Evolutionary conservation across 108 stramenopile species (phyloP).

Genomic region (Skeletonema tropicum): DNA sequence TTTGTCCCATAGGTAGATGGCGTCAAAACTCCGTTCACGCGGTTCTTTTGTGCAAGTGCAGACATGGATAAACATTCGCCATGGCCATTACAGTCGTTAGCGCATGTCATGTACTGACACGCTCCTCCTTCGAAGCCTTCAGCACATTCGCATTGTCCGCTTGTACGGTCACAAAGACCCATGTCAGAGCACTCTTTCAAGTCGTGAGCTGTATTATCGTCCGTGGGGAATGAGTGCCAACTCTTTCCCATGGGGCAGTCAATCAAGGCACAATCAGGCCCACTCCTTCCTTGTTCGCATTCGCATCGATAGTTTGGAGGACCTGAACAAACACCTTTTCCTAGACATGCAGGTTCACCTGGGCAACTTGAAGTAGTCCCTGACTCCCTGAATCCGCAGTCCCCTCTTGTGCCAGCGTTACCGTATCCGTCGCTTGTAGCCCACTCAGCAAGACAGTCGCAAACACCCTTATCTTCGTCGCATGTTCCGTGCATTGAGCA

Average conservation of each 20-base stretch:
- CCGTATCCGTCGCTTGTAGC: slow-evolving; percentile 72
- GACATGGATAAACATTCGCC: slow-evolving; percentile 76
- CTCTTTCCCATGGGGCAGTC: slow-evolving; percentile 57
- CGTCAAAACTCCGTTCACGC: slow-evolving; percentile 61
- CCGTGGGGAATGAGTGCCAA: slow-evolving; percentile 56
- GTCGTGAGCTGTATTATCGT: slow-evolving; percentile 54
- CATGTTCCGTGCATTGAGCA: slow-evolving; percentile 72
- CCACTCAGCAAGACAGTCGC: slow-evolving; percentile 57
- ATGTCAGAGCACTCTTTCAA: slow-evolving; percentile 70
- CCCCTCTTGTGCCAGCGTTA: slow-evolving; percentile 60
- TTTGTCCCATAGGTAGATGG: slow-evolving; percentile 56
- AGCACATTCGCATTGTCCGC: slow-evolving; percentile 71
- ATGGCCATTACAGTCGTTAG: slow-evolving; percentile 56
- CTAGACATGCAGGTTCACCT: slow-evolving; percentile 48
- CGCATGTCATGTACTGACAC: slow-evolving; percentile 73
- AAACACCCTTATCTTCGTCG: slow-evolving; percentile 47
- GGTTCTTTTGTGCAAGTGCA: slow-evolving; percentile 51
- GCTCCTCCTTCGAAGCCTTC: slow-evolving; percentile 74
- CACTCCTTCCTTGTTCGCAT: slow-evolving; percentile 71
- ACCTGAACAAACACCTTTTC: slow-evolving; percentile 56
- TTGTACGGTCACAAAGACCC: slow-evolving; percentile 61
- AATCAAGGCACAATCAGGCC: slow-evolving; percentile 78
- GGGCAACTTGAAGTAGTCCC: slow-evolving; percentile 45
- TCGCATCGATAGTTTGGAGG: slow-evolving; percentile 63
- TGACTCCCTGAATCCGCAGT: slow-evolving; percentile 52